Base-by-base conservation (phyloP, 768 basidiomycete species). In the Naematelia encephala region DNA sequence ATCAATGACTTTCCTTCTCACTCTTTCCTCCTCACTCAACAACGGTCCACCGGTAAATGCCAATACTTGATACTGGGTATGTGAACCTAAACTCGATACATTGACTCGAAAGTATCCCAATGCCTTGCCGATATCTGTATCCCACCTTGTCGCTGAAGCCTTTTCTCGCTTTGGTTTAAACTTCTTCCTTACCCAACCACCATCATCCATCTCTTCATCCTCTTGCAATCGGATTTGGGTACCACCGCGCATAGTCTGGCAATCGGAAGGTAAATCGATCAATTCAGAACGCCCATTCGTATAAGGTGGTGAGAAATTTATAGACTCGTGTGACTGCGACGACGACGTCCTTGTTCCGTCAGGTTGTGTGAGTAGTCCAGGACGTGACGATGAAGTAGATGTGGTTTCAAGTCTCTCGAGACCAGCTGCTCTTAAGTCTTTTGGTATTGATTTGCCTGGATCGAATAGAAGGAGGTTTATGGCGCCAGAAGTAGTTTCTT, bases 401-500 rank as follows among this genome's bases (percentile, higher is more conserved):
- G 66, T 44, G 42, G 61, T 57, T 30, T 51, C 16, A 21, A 28
- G 46, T 29, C 53, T 44, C 53, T 50, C 39, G 63, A 57, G 44
- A 57, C 63, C 57, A 23, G 54, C 46, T 26, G 30, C 14, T 10
- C 61, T 45, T 12, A 63, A 44, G n/a, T 61, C 56, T 44, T 58
- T 73, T 1, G 61, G 60, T 13, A 63, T 54, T 11, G 51, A 52
- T 52, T 28, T 80, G 14, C 84, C 84, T 16, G 91, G 89, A 79
- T 96, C 90, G 62, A 91, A 90, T 5, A 83, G 79, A 13, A 94
- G 79, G 8, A 96, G 80, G 62, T 84, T 86, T 39, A 83, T 80
- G 12, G 79, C 75, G 5, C 85, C 86, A 14, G 79, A 79, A 64
- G 81, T 83, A 54, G 79, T 80, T 39, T 86, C 76, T 74, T 93